Evolutionary conservation across 2,329 filamentous ascomycete species (phyloP).

Genomic region (Coniochaeta prunicola): DNA sequence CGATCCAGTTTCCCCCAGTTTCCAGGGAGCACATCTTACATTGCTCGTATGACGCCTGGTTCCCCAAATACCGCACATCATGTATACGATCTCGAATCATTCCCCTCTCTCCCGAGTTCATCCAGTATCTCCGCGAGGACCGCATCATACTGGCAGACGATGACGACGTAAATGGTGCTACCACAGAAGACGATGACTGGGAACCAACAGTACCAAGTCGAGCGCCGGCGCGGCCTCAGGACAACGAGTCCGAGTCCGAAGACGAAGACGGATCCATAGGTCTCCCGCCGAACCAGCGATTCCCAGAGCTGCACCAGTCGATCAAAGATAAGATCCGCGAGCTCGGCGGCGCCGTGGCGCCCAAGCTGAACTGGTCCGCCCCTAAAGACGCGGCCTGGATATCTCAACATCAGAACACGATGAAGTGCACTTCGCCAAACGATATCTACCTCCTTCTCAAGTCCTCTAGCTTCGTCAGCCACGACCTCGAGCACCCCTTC

Average conservation of each 20-base stretch:
- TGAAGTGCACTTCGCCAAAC: constrained; percentile 82
- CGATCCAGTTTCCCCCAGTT: constrained; percentile 71
- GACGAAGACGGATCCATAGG: constrained; percentile 35
- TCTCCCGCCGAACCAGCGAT: constrained; percentile 47
- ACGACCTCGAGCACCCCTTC: constrained; percentile 90
- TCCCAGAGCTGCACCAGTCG: constrained; percentile 65
- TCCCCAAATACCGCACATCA: constrained; percentile 71
- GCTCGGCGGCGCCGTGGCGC: constrained; percentile 77
- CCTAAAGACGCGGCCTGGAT: constrained; percentile 97
- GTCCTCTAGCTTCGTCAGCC: constrained; percentile 87
- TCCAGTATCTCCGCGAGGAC: constrained; percentile 84
- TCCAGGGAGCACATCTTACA: constrained; percentile 83
- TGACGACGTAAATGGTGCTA: constrained; percentile 28
- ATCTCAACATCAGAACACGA: constrained; percentile 71
- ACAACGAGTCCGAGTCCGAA: constrained; percentile 38
- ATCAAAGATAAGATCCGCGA: constrained; percentile 74
- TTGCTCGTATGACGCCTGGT: constrained; percentile 92
- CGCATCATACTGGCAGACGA: constrained; percentile 83
- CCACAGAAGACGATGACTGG: constrained; percentile 52
- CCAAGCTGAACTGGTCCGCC: constrained; percentile 95
- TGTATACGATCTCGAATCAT: constrained; percentile 85
- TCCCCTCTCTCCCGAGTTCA: constrained; percentile 64
- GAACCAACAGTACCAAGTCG: constrained; percentile 29
- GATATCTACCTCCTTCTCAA: constrained; percentile 93
- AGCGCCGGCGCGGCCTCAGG: constrained; percentile 19